Percentiles rank a stretch among this genome's conserved stretches.
These are phyloP conservation scores for Pharnaceum exiguum DNA, from an alignment of 148 eudicot species.

Conservation along the genomic window DNA sequence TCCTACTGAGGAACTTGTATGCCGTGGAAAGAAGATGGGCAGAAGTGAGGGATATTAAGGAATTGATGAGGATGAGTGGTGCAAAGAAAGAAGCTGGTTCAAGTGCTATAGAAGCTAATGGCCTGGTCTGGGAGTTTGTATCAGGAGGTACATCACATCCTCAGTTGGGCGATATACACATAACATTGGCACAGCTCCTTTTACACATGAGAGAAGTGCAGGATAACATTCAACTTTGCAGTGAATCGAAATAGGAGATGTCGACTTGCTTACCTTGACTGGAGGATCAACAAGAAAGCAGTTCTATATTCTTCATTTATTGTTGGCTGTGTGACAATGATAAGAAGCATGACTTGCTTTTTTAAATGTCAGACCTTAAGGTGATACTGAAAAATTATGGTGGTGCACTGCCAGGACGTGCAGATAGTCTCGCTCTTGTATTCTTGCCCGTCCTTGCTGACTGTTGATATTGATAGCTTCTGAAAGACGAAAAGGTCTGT, in stretches of 20 bases:
- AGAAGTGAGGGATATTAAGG: slow-evolving; percentile 59
- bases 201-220: slow-evolving; percentile 40
- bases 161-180: slow-evolving; percentile 28
- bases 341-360: no score
- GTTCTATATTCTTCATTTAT: no score
- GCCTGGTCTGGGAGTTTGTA: slow-evolving; percentile 54
- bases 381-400: no score
- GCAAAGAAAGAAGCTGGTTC: slow-evolving; percentile 77
- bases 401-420: no score
- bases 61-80: slow-evolving; percentile 45
- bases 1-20: slow-evolving; percentile 64
- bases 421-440: no score
- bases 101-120: slow-evolving; percentile 59
- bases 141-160: slow-evolving; percentile 57
- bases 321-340: no score
- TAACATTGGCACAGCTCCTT: slow-evolving; percentile 26
- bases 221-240: slow-evolving; percentile 2
- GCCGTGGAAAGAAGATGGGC: slow-evolving; percentile 67
- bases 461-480: no score
- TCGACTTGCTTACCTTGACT: no score
- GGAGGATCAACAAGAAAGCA: no score
- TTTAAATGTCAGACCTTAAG: no score
- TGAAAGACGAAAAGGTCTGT: no score
- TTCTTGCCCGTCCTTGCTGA: no score
- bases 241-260: background rate